Percentiles rank a stretch among this genome's conserved stretches.
These are phyloP conservation scores for Lyophyllum semitale DNA, from an alignment of 768 basidiomycete genomes.

Conservation along the genomic window DNA sequence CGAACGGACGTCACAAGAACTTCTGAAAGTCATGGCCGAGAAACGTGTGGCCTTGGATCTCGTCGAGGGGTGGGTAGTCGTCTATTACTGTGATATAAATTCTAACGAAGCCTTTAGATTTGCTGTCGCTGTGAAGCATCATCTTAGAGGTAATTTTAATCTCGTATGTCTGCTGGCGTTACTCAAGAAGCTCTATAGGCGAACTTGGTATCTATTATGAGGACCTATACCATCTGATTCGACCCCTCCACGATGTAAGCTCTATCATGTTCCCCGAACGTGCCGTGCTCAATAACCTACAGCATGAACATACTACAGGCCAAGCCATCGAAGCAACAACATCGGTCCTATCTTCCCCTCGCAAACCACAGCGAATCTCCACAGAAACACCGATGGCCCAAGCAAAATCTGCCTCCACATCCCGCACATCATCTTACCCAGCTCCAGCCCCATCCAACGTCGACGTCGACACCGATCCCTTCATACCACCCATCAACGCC, in stretches of 20 bases:
- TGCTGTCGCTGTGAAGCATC: constrained; percentile 60
- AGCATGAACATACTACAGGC: constrained; percentile 33
- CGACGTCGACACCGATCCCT: constrained; percentile 25
- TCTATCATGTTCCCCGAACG: neutral
- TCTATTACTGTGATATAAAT: neutral
- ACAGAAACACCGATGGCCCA: constrained; percentile 18
- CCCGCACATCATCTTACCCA: constrained; percentile 12
- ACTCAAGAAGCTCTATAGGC: constrained; percentile 28
- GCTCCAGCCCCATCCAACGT: neutral
- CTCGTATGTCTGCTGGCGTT: neutral
- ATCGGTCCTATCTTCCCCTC: constrained; percentile 25
- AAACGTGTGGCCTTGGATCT: constrained; percentile 62
- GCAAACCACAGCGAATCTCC: constrained; percentile 30
- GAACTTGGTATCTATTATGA: constrained; percentile 64
- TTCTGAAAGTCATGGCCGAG: constrained; percentile 57
- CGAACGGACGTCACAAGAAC: constrained; percentile 40
- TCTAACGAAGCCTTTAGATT: constrained; percentile 36
- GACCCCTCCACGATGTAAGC: constrained; percentile 56
- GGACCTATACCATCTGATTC: constrained; percentile 59
- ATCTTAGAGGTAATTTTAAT: constrained; percentile 48
- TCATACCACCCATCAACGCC: constrained; percentile 47
- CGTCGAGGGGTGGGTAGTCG: constrained; percentile 48
- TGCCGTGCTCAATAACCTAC: neutral
- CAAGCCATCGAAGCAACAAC: constrained; percentile 11
- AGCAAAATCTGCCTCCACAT: constrained; percentile 12